Percentiles rank a stretch among this genome's conserved stretches.
Conservation (phyloP, 106 monocot species). For the Dioscorea dumetorum region DNA sequence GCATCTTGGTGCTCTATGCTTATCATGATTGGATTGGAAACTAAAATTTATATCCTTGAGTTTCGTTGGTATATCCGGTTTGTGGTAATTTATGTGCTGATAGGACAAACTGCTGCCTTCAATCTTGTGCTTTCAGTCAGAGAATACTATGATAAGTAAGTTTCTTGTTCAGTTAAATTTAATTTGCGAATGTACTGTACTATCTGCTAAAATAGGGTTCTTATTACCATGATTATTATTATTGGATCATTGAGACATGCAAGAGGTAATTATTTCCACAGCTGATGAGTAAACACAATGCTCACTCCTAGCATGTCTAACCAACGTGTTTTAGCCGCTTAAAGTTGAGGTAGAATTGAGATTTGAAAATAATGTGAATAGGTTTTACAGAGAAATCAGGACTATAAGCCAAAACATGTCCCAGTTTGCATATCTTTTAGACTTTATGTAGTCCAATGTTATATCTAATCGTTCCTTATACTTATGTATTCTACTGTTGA, state of each 20-base stretch:
- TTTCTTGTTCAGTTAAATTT: not conserved
- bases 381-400: no score
- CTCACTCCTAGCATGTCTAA: no score
- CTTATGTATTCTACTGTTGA: no score
- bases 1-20: conserved; percentile 63
- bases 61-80: conserved; percentile 91
- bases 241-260: no score
- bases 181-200: conserved; percentile 1
- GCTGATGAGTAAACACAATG: no score
- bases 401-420: no score
- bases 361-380: no score
- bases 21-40: conserved; percentile 64
- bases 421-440: no score
- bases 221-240: no score
- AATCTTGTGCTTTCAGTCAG: conserved; percentile 60
- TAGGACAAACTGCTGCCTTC: conserved; percentile 63
- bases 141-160: conserved; percentile 57
- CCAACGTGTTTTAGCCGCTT: not conserved
- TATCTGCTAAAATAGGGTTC: not conserved
- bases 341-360: not conserved
- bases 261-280: no score
- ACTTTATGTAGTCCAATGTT: no score
- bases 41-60: conserved; percentile 75
- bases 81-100: conserved; percentile 61
- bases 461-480: no score